phyloP scores from a whole-genome alignment of 306 rosid genomes.

The Citrullus colocynthis region DNA sequence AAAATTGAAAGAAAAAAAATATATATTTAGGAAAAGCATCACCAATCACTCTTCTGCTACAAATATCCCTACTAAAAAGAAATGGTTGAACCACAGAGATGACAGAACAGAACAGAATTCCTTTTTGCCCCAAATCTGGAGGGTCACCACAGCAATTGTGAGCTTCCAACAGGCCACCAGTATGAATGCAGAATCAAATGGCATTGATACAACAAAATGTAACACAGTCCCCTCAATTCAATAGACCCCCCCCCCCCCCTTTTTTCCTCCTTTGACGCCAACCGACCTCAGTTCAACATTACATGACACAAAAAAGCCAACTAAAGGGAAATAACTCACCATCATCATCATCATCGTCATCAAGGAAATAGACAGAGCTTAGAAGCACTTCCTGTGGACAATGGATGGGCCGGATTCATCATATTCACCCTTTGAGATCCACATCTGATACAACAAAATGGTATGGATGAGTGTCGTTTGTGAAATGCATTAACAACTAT shows the following conservation, averaged over 20 bases:
- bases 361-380: neutral
- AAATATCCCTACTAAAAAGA: conserved; percentile 1
- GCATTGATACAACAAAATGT: neutral
- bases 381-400: conserved; percentile 34
- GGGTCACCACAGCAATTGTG: conserved; percentile 5
- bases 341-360: conserved; percentile 2
- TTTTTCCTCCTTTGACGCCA: neutral
- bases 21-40: conserved; percentile 7
- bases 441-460: conserved; percentile 16
- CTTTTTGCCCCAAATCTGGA: conserved; percentile 2
- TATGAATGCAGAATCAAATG: conserved; percentile 2
- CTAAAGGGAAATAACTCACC: conserved; percentile 18
- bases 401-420: conserved; percentile 32
- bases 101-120: neutral
- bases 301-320: conserved; percentile 19
- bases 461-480: neutral
- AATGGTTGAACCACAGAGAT: conserved; percentile 7
- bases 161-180: conserved; percentile 6
- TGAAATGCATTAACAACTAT: neutral
- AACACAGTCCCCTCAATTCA: neutral
- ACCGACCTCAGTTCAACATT: conserved; percentile 12
- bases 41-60: conserved; percentile 10
- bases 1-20: neutral
- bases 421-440: conserved; percentile 32
- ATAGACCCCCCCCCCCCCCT: neutral